Evolutionary conservation across 2,329 filamentous ascomycete genomes (phyloP), one percentile per base, ranked within the genome.

Genomic region (Colletotrichum tabaci): DNA sequence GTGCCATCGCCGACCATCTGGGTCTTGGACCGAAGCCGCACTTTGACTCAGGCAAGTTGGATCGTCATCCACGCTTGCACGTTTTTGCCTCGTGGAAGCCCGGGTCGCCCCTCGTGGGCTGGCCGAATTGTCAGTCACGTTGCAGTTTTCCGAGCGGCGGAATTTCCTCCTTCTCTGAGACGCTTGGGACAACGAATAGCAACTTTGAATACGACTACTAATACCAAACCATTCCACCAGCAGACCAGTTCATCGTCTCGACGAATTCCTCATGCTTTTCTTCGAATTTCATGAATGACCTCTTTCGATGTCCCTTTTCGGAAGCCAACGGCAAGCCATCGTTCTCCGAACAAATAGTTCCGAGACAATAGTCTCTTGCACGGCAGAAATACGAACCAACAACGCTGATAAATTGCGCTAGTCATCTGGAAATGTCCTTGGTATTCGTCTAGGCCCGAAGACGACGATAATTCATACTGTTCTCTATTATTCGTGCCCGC

Each of bases 31-130:
- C n/a, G 18, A 57, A 40, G 40, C 13, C 10, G 5, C 23, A 38
- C 23, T n/a, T 49, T 42, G 7, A 26, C 4, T 8, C n/a, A 18
- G 26, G 0, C 16, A 53, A 35, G 16, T 18, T 23, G 40, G 23
- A 30, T 7, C 10, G 18, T 21, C 30, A 9, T 13, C 46, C 56
- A 7, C 3, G 12, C 23, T 35, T 52, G 44, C 56, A 61, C 26
- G 16, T 61, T 63, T 5, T 16, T 12, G 16, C 57, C 58, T 63
- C 58, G 42, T 63, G 58, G 30, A 30, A 49, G 42, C 58, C 42
- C 42, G 47, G 40, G 18, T 9, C 16, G n/a, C 23, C n/a, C n/a
- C 65, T 62, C 40, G 42, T 49, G 47, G 38, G 30, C 21, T 26
- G 10, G 13, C 35, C 42, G 35, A 1, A 18, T 38, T 23, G 61